Conservation (phyloP, 371 early-diverging fungal genomes). For the Rhizopus microsporus region DNA sequence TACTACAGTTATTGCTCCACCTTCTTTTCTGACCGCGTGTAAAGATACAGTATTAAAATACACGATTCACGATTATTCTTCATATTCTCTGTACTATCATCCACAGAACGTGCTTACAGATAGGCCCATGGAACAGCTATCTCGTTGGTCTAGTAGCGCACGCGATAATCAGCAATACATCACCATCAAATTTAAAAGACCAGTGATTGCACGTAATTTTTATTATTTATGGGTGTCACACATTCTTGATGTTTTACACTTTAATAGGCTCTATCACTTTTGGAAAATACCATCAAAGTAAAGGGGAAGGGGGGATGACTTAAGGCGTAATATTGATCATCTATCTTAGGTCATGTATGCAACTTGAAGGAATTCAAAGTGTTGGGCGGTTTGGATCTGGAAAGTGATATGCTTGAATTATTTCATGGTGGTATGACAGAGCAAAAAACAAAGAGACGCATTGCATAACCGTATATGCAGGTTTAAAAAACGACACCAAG, state of each 20-base stretch:
- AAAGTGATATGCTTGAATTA: constrained; percentile 80
- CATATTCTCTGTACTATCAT: constrained; percentile 71
- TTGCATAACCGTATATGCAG: constrained; percentile 28
- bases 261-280: constrained; percentile 80
- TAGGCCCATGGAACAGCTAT: constrained; percentile 70
- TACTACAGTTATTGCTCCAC: neutral
- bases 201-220: constrained; percentile 68
- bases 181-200: constrained; percentile 66
- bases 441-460: constrained; percentile 3
- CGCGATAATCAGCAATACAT: constrained; percentile 80
- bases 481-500: constrained; percentile 86
- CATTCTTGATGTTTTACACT: constrained; percentile 5
- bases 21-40: neutral
- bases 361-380: constrained; percentile 97
- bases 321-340: neutral
- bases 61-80: constrained; percentile 62
- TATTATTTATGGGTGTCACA: constrained; percentile 5
- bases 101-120: constrained; percentile 73
- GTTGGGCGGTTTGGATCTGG: constrained; percentile 76
- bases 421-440: constrained; percentile 74
- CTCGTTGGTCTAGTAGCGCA: constrained; percentile 79
- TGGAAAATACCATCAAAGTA: constrained; percentile 94
- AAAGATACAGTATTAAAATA: constrained; percentile 26
- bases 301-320: neutral
- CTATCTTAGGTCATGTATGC: constrained; percentile 82